Percentiles rank a stretch among this genome's conserved stretches.
Evolutionary conservation across 805 yeast species (phyloP).

Genomic region (Ogataea sp.): DNA sequence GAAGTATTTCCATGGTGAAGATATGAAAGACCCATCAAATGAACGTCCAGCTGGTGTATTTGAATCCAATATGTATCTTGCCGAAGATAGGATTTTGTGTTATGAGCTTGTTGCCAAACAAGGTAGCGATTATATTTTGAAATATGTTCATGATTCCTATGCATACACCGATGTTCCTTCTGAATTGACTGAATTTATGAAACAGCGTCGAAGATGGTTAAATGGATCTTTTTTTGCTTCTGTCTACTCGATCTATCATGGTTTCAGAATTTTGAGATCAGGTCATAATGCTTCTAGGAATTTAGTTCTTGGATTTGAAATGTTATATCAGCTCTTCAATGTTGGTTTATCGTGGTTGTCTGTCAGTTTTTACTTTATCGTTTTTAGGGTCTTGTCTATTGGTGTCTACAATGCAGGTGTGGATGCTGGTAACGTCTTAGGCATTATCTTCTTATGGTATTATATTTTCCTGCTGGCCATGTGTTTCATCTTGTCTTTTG

Average conservation of each 20-base stretch:
- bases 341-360: slow-evolving; percentile 86
- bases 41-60: slow-evolving; percentile 74
- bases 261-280: slow-evolving; percentile 64
- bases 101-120: slow-evolving; percentile 86
- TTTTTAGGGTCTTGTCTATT: slow-evolving; percentile 76
- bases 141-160: slow-evolving; percentile 77
- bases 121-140: slow-evolving; percentile 60
- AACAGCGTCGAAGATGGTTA: slow-evolving; percentile 93
- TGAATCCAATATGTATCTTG: slow-evolving; percentile 92
- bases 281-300: slow-evolving; percentile 67
- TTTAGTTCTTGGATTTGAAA: slow-evolving; percentile 64
- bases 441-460: slow-evolving; percentile 79
- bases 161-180: slow-evolving; percentile 97
- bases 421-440: slow-evolving; percentile 61
- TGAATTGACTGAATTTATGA: slow-evolving; percentile 72
- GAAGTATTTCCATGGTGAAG: slow-evolving; percentile 92
- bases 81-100: slow-evolving; percentile 93
- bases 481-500: slow-evolving; percentile 83
- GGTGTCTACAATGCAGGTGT: slow-evolving; percentile 55
- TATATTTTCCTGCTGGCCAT: slow-evolving; percentile 69
- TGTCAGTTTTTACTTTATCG: slow-evolving; percentile 78
- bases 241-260: slow-evolving; percentile 72
- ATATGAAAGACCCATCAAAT: slow-evolving; percentile 38
- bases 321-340: slow-evolving; percentile 65
- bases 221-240: slow-evolving; percentile 97